phyloP scores from a whole-genome alignment of 1,284 basidiomycete genomes.

The Takashimella koratensis region DNA sequence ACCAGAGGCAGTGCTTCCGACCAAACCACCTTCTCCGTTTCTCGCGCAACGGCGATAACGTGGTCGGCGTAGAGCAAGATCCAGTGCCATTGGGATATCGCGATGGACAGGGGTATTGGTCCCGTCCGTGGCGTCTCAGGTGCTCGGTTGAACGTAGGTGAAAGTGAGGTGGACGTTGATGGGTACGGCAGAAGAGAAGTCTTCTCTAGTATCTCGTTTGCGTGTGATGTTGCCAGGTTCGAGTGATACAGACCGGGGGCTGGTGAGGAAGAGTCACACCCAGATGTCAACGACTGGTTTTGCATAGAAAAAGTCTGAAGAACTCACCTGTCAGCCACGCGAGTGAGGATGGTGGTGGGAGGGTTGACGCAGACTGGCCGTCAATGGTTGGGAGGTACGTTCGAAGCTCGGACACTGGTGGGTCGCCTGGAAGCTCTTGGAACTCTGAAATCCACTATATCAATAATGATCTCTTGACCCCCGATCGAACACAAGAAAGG shows the following conservation, averaged over 20 bases:
- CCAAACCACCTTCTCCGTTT: conserved; percentile 79
- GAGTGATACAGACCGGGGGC: conserved; percentile 84
- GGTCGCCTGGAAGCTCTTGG: conserved; percentile 74
- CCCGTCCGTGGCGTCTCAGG: conserved; percentile 39
- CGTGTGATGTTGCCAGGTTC: conserved; percentile 37
- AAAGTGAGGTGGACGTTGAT: conserved; percentile 61
- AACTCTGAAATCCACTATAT: conserved; percentile 58
- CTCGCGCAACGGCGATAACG: conserved; percentile 70
- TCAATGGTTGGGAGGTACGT: conserved; percentile 64
- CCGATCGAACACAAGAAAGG: background rate
- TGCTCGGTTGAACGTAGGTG: conserved; percentile 53
- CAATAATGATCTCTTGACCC: background rate
- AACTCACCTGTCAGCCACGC: conserved; percentile 95
- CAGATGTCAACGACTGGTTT: background rate
- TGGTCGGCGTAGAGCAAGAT: conserved; percentile 78
- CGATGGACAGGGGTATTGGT: conserved; percentile 59
- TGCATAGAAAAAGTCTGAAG: conserved; percentile 27
- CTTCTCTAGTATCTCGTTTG: conserved; percentile 32
- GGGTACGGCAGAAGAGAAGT: conserved; percentile 55
- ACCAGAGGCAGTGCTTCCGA: conserved; percentile 80
- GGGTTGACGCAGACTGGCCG: conserved; percentile 58
- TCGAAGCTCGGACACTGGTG: conserved; percentile 69
- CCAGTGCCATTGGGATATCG: conserved; percentile 89
- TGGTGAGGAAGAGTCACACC: background rate
- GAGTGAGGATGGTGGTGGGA: conserved; percentile 57